Evolutionary conservation across 768 basidiomycete species (phyloP), one percentile per base, ranked within the genome.

Genomic region (Pisolithus sp.): DNA sequence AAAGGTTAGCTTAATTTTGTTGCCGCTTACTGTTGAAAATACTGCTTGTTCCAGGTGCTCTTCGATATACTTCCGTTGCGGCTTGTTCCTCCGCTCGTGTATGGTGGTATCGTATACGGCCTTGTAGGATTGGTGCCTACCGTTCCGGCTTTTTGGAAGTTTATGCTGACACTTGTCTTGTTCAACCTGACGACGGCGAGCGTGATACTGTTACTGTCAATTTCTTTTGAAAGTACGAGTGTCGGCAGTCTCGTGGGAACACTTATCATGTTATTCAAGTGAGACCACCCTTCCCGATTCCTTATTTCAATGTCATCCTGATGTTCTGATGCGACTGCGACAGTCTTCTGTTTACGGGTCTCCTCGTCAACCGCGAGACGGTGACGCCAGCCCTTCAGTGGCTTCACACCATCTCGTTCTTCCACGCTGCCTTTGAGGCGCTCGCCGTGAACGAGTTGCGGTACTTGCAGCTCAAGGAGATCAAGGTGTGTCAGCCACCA

Each of bases 251-350:
- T 98, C 52, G 81, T 93, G n/a, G 96, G 95, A 28, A 96, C 93
- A 4, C 69, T 98, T 53, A 80, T 96, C 59, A 97, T 99, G 95
- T 76, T 99, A 48, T 97, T 94, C 82, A 99, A 99, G 94, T 97
- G 59, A 64, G 92, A 31, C 10, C 30, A 9, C 76, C 0, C 42
- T 52, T 46, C 18, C 13, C 23, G 17, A 12, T 20, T 41, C 40
- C 21, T 20, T 7, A 52, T 20, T 36, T 34, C 26, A 24, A 49
- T 53, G 48, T 50, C 17, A 46, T 56, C 46, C n/a, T 24, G 38
- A 15, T 42, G 42, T 53, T 8, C 47, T 56, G 42, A 58, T 21
- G 42, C 46, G 5, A 31, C 46, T 26, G 34, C 36, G 39, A 17
- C 61, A 98, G 95, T 66, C 74, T 99, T 50, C 75, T 98, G 53